phyloP scores from a whole-genome alignment of 1,284 basidiomycete species.

The Pseudozyma sp. region DNA sequence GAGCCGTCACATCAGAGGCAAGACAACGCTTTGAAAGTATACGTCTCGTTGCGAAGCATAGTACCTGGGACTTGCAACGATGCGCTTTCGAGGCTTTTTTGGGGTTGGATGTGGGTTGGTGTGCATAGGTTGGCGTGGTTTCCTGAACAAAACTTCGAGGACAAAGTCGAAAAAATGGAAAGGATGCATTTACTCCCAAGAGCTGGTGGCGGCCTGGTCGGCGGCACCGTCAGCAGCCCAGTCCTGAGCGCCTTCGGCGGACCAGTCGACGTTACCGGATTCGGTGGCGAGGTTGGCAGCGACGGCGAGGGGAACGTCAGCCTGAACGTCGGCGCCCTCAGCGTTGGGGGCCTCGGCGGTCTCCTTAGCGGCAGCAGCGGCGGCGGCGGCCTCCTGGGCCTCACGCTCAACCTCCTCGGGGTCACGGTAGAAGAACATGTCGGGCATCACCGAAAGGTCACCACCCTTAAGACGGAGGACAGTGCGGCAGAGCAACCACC shows the following conservation, averaged over 20 bases:
- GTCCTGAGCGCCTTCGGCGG: slow-evolving; percentile 72
- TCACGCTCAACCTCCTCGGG: slow-evolving; percentile 98
- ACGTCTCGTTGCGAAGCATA: too few species aligned
- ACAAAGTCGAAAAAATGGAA: neutral
- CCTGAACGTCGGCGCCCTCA: slow-evolving; percentile 78
- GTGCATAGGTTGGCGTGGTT: too few species aligned
- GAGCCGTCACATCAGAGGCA: slow-evolving; percentile 60
- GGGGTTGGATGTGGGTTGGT: slow-evolving; percentile 6
- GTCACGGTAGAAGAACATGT: slow-evolving; percentile 99
- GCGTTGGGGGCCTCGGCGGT: slow-evolving; percentile 51
- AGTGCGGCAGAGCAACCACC: slow-evolving; percentile 98
- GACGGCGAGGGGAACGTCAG: slow-evolving; percentile 60
- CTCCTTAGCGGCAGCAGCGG: slow-evolving; percentile 56
- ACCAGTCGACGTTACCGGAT: slow-evolving; percentile 79
- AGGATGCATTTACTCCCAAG: slow-evolving; percentile 48
- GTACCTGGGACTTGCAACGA: too few species aligned
- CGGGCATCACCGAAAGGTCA: slow-evolving; percentile 96
- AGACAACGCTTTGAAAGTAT: slow-evolving; percentile 54
- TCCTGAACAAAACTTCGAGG: slow-evolving; percentile 3
- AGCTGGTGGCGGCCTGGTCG: slow-evolving; percentile 39
- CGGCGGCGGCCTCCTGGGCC: slow-evolving; percentile 82
- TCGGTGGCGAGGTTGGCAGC: slow-evolving; percentile 60
- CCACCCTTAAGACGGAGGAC: slow-evolving; percentile 94
- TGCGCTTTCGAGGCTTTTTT: slow-evolving; percentile 49
- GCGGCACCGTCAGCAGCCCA: slow-evolving; percentile 68